Base-by-base conservation (phyloP, 1,284 basidiomycete species). In the Coriolopsis trogii region DNA sequence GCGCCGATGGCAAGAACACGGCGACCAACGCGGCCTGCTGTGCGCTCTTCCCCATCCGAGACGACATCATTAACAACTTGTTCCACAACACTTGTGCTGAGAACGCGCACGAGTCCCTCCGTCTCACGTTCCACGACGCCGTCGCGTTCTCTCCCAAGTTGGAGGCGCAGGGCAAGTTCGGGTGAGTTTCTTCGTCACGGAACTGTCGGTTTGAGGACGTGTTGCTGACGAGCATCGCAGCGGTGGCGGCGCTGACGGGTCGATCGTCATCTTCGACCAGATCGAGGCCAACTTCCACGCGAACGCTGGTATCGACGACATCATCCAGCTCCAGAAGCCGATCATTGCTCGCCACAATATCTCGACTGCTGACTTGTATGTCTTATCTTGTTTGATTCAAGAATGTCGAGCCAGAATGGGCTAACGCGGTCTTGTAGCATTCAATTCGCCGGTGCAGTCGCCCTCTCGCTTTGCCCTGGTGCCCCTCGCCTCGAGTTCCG, bases 21-120 rank as follows among this genome's bases (percentile, higher is more conserved):
- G 70, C 67, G 15, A 62, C 68, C 0, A 70, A 73, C 48, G 66
- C 56, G 21, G 71, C 70, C 13, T 73, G 72, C 59, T 73, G 71
- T 53, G 18, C 56, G 62, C 37, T 58, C 58, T 28, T 66, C 65
- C 63, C 64, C 59, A 34, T 44, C 31, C 30, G 42, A 4, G 42
- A 44, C 42, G 42, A 44, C 31, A 44, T 44, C 42, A n/a, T 44
- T 12, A 26, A 20, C 7, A 36, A 44, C 23, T 23, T 44, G 20
- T 44, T 44, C 31, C 42, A 44, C 42, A 44, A 44, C 30, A 21
- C 33, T 21, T 44, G 42, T 24, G 42, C 42, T 0, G 42, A 44
- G 31, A 24, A 44, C 15, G 42, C 42, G 4, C 42, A 44, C 42
- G 42, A 44, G 30, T 44, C 42, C 9, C 18, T 44, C 42, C 42